phyloP scores from a whole-genome alignment of 2,329 filamentous ascomycete genomes.

The Fusarium piperis region DNA sequence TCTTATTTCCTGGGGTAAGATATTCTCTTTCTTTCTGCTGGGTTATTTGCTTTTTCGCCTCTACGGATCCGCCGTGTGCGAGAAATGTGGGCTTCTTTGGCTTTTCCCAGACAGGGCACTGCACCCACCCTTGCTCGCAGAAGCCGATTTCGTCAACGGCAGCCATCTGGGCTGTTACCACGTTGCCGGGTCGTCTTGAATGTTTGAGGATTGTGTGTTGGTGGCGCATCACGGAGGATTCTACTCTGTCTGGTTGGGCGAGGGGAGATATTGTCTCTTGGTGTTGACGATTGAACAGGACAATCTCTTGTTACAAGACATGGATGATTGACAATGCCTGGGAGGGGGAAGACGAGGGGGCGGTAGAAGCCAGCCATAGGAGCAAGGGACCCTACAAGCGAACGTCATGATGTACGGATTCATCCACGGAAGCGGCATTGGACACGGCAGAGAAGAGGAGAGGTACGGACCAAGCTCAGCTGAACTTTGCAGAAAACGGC shows the following conservation, averaged over 20 bases:
- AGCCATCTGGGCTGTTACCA: constrained; percentile 32
- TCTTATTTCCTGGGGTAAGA: constrained; percentile 39
- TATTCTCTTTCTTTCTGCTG: background rate
- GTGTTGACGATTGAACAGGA: background rate
- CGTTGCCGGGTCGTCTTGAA: constrained; percentile 19
- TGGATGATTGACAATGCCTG: background rate
- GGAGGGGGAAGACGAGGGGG: background rate
- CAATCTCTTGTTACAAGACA: background rate
- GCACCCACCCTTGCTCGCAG: constrained; percentile 17
- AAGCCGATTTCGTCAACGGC: constrained; percentile 33
- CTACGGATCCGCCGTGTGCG: background rate
- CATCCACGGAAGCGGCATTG: constrained; percentile 1
- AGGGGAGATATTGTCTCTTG: too few relatives aligned
- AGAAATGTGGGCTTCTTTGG: background rate
- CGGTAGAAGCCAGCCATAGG: background rate
- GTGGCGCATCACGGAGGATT: background rate
- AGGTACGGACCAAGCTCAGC: background rate
- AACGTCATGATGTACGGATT: constrained; percentile 1
- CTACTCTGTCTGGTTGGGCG: background rate
- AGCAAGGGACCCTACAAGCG: background rate
- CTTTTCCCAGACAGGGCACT: background rate
- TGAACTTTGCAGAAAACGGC: background rate
- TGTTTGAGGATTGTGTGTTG: background rate
- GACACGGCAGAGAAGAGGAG: background rate
- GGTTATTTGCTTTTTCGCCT: constrained; percentile 23